Conservation (phyloP, 768 basidiomycete genomes). For the Boletus rubropictus region DNA sequence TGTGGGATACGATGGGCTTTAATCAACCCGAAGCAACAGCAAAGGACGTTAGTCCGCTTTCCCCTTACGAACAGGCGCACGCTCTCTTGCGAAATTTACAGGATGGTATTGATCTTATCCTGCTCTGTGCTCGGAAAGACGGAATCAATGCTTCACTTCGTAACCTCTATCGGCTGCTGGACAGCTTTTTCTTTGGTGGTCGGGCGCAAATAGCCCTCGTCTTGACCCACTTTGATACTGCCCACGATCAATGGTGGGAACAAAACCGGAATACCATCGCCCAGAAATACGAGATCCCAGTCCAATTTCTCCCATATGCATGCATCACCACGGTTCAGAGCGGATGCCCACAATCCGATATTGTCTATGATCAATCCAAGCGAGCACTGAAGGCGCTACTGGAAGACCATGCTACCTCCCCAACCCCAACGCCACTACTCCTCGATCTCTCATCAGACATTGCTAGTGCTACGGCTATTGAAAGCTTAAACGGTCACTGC, state of each 20-base stretch:
- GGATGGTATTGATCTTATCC: slow-evolving; percentile 35
- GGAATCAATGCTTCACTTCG: slow-evolving; percentile 32
- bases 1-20: slow-evolving; percentile 35
- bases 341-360: neutral
- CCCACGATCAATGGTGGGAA: slow-evolving; percentile 36
- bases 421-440: slow-evolving; percentile 10
- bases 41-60: slow-evolving; percentile 11
- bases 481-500: slow-evolving; percentile 11
- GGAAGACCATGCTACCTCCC: slow-evolving; percentile 2
- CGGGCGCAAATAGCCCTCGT: slow-evolving; percentile 34
- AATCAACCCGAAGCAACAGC: slow-evolving; percentile 19
- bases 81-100: slow-evolving; percentile 31
- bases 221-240: slow-evolving; percentile 35
- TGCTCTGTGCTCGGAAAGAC: slow-evolving; percentile 36
- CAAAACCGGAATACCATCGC: slow-evolving; percentile 24
- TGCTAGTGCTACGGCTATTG: neutral
- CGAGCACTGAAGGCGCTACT: slow-evolving; percentile 8
- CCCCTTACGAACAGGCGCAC: slow-evolving; percentile 28
- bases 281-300: slow-evolving; percentile 10
- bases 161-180: slow-evolving; percentile 35
- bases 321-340: slow-evolving; percentile 19
- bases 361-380: slow-evolving; percentile 12
- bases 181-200: slow-evolving; percentile 34
- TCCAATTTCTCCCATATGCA: slow-evolving; percentile 7
- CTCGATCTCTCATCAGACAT: slow-evolving; percentile 15